Percentiles rank a stretch among this genome's conserved stretches.
phyloP scores from a whole-genome alignment of 495 filamentous ascomycete genomes.

The Parathielavia appendiculata region DNA sequence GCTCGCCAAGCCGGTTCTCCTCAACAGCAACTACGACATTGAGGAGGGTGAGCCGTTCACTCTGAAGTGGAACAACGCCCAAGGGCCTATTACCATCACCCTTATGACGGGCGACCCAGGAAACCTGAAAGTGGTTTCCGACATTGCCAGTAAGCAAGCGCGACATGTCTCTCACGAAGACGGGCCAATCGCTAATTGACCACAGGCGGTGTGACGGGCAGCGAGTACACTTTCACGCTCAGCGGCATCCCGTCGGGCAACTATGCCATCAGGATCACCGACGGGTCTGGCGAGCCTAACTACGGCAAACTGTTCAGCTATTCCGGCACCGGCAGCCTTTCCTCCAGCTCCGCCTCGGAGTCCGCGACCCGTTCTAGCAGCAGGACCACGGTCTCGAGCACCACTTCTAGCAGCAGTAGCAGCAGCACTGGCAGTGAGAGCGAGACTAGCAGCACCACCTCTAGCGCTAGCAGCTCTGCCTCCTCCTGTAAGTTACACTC shows the following conservation, averaged over 20 bases:
- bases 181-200: constrained; percentile 16
- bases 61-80: constrained; percentile 38
- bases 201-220: constrained; percentile 29
- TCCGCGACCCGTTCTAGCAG: constrained; percentile 29
- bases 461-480: background rate
- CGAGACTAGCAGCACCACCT: constrained; percentile 19
- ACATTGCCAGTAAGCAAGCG: constrained; percentile 31
- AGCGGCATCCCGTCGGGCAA: constrained; percentile 33
- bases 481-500: constrained; percentile 11
- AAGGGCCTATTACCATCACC: constrained; percentile 37
- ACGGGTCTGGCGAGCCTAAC: constrained; percentile 34
- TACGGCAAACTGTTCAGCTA: constrained; percentile 39
- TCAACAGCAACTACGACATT: constrained; percentile 40
- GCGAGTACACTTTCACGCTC: constrained; percentile 35
- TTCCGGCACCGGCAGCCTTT: constrained; percentile 25
- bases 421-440: constrained; percentile 26
- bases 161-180: background rate
- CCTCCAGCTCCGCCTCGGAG: constrained; percentile 21
- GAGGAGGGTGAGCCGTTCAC: constrained; percentile 37
- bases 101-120: constrained; percentile 33
- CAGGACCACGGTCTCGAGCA: constrained; percentile 16
- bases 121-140: constrained; percentile 34
- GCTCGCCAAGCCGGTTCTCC: constrained; percentile 35
- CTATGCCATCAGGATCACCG: constrained; percentile 43
- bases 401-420: constrained; percentile 22